Evolutionary conservation across 768 basidiomycete species (phyloP).

Genomic region (Russula abietina): DNA sequence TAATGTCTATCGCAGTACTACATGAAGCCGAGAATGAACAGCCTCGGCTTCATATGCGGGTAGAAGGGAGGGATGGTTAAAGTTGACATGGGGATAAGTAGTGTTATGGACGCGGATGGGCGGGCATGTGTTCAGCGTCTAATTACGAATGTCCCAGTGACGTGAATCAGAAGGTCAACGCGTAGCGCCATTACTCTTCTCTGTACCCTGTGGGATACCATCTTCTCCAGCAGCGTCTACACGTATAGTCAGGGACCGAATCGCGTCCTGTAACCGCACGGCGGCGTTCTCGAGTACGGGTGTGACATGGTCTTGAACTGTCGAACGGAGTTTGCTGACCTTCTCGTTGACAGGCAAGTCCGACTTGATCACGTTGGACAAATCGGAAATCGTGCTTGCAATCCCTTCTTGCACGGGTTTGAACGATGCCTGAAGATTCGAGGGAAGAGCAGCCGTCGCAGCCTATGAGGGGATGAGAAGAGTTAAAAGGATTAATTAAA

Average conservation of each 20-base stretch:
- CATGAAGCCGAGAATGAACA: slow-evolving; percentile 8
- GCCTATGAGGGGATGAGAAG: slow-evolving; percentile 33
- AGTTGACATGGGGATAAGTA: slow-evolving; percentile 12
- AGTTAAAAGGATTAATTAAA: neutral
- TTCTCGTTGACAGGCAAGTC: slow-evolving; percentile 60
- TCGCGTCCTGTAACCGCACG: slow-evolving; percentile 31
- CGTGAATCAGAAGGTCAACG: slow-evolving; percentile 12
- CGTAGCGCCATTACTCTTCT: slow-evolving; percentile 19
- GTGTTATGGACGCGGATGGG: neutral
- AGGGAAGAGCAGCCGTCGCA: slow-evolving; percentile 47
- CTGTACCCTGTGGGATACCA: neutral
- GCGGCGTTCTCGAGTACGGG: slow-evolving; percentile 50
- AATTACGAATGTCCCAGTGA: neutral
- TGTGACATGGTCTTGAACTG: slow-evolving; percentile 54
- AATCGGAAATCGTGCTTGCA: slow-evolving; percentile 45
- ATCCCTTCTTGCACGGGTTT: slow-evolving; percentile 55
- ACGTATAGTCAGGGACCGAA: slow-evolving; percentile 24
- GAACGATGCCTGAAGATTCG: slow-evolving; percentile 52
- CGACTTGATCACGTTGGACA: slow-evolving; percentile 48
- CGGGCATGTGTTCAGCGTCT: slow-evolving; percentile 9
- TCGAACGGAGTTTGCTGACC: slow-evolving; percentile 46
- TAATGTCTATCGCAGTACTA: slow-evolving; percentile 15
- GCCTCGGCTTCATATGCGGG: neutral
- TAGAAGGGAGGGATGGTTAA: neutral
- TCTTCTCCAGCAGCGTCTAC: slow-evolving; percentile 26